These are phyloP conservation scores for Sanguinoderma infundibulare DNA, from an alignment of 1,284 basidiomycete genomes.

Conservation along the genomic window DNA sequence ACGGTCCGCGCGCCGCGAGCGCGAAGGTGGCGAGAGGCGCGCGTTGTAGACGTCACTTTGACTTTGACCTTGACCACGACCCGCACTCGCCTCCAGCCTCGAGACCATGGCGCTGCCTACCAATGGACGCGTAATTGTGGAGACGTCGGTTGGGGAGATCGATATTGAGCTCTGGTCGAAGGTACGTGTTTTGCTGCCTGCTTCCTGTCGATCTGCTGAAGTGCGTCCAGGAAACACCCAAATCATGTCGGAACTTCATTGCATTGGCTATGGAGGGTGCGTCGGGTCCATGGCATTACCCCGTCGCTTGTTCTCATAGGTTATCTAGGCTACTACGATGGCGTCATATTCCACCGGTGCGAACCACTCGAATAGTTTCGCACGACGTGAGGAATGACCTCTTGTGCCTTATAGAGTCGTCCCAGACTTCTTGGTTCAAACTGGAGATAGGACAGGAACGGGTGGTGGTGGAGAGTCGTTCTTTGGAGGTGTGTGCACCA, in stretches of 20 bases:
- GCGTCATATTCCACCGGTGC: slow-evolving; percentile 90
- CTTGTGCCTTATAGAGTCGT: slow-evolving; percentile 57
- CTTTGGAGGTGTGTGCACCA: slow-evolving; percentile 70
- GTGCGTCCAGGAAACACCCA: slow-evolving; percentile 79
- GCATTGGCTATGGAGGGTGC: slow-evolving; percentile 89
- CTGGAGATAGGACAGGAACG: slow-evolving; percentile 93
- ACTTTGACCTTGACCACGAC: slow-evolving; percentile 5
- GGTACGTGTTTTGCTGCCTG: slow-evolving; percentile 40
- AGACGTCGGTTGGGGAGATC: slow-evolving; percentile 91
- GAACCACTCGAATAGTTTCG: slow-evolving; percentile 19
- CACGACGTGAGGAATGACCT: background rate
- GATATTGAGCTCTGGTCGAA: slow-evolving; percentile 96
- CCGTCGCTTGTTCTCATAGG: background rate
- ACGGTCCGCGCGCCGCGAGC: no score
- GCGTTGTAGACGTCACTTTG: slow-evolving; percentile 6
- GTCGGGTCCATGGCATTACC: slow-evolving; percentile 33
- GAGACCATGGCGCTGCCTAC: slow-evolving; percentile 76
- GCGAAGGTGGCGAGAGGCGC: slow-evolving; percentile 1
- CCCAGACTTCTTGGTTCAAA: slow-evolving; percentile 90
- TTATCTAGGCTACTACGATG: slow-evolving; percentile 89
- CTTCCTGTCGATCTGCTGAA: background rate
- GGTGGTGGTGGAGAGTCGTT: slow-evolving; percentile 92
- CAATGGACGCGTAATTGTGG: slow-evolving; percentile 84
- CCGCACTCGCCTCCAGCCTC: background rate
- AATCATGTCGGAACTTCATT: slow-evolving; percentile 92